Evolutionary conservation across 2,329 filamentous ascomycete species (phyloP).

Genomic region (Aspergillus versicolor): DNA sequence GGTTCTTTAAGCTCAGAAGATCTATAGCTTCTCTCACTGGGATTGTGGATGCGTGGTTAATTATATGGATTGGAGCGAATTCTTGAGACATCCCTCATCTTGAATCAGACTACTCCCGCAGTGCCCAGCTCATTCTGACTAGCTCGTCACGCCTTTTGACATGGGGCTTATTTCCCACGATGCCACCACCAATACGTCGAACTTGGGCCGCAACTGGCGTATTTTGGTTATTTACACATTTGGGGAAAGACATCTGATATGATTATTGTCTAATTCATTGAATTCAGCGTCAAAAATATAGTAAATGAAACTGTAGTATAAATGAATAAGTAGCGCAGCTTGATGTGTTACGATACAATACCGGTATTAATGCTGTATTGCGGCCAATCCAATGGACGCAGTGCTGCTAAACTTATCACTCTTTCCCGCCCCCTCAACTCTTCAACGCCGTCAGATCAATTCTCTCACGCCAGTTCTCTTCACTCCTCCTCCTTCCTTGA

Average conservation of each 20-base stretch:
- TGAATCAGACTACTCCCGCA: too few species aligned
- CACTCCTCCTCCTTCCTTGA: conserved; percentile 14
- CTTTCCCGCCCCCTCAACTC: conserved; percentile 27
- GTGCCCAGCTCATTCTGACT: too few species aligned
- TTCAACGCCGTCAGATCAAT: conserved; percentile 7
- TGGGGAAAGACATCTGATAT: neutral
- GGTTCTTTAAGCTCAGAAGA: neutral
- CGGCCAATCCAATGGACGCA: neutral
- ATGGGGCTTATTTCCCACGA: neutral
- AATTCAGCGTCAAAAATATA: neutral
- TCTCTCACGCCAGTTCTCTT: conserved; percentile 9
- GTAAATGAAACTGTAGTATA: neutral
- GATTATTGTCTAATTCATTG: neutral
- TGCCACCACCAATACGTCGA: neutral
- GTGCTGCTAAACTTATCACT: conserved; percentile 11
- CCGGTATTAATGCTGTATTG: neutral
- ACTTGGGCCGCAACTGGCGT: neutral
- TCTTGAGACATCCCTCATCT: neutral
- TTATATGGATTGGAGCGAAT: neutral
- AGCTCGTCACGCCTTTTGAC: conserved; percentile 4
- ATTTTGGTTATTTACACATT: neutral
- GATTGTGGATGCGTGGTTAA: neutral
- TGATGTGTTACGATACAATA: conserved; percentile 1
- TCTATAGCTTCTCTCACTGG: neutral
- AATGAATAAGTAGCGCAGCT: neutral